Conservation (phyloP, 2,329 filamentous ascomycete species). For the Xylariaceae sp. region DNA sequence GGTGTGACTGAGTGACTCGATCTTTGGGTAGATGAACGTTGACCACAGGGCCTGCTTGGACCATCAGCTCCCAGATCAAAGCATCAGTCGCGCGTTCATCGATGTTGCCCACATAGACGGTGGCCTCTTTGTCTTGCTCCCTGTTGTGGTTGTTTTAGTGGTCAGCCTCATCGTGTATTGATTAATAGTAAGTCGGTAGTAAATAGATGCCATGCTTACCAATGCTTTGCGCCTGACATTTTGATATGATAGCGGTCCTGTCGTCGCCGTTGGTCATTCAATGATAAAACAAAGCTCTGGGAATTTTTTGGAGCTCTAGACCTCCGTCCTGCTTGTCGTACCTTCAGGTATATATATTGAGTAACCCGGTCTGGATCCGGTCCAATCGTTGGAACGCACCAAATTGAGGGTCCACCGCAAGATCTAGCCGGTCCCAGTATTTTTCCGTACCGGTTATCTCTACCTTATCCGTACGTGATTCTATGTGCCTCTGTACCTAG, state of each 20-base stretch:
- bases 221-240: slow-evolving; percentile 47
- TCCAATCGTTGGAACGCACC: no score
- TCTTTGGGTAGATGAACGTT: slow-evolving; percentile 99
- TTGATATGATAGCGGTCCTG: slow-evolving; percentile 27
- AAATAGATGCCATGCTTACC: slow-evolving; percentile 25
- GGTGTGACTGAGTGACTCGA: slow-evolving; percentile 93
- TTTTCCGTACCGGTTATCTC: no score
- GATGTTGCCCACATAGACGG: slow-evolving; percentile 97
- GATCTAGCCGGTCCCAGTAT: background rate
- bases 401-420: no score
- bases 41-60: slow-evolving; percentile 94
- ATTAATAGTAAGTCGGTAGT: background rate
- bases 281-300: background rate
- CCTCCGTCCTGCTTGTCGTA: no score
- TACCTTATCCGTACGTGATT: no score
- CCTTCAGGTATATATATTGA: no score
- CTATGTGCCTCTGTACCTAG: no score
- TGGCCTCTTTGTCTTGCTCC: slow-evolving; percentile 98
- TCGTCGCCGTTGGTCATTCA: no score
- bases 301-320: background rate
- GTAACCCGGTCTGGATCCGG: no score
- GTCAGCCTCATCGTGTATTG: slow-evolving; percentile 28
- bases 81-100: slow-evolving; percentile 93
- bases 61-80: slow-evolving; percentile 96
- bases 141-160: slow-evolving; percentile 45